These are phyloP conservation scores for Debaryomyces sp. DNA, from an alignment of 1,139 yeast species.

Conservation along the genomic window DNA sequence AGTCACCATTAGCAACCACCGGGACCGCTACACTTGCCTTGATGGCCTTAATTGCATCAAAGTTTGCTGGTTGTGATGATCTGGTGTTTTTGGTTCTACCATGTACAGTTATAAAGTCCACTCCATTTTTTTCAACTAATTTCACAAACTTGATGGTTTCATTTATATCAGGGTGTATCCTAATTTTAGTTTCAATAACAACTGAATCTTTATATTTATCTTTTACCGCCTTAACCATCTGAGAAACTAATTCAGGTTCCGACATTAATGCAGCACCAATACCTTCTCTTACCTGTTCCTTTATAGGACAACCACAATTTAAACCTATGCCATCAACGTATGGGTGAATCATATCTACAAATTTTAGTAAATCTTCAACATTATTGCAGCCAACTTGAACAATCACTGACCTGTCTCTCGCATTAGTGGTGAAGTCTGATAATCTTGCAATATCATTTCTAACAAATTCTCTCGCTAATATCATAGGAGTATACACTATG, in stretches of 20 bases:
- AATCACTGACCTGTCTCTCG: slow-evolving; percentile 66
- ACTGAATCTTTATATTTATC: slow-evolving; percentile 66
- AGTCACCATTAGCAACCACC: slow-evolving; percentile 95
- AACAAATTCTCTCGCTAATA: slow-evolving; percentile 91
- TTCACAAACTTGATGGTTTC: slow-evolving; percentile 76
- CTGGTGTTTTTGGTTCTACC: slow-evolving; percentile 88
- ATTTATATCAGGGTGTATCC: slow-evolving; percentile 76
- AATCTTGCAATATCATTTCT: slow-evolving; percentile 78
- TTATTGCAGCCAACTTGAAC: slow-evolving; percentile 94
- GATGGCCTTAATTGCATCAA: slow-evolving; percentile 75
- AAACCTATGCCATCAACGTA: slow-evolving; percentile 92
- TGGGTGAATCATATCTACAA: slow-evolving; percentile 87
- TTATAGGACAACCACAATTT: slow-evolving; percentile 97
- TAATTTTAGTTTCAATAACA: slow-evolving; percentile 85
- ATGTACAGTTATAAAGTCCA: slow-evolving; percentile 91
- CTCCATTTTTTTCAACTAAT: slow-evolving; percentile 82
- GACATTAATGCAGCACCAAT: slow-evolving; percentile 95
- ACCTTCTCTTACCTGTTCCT: slow-evolving; percentile 93
- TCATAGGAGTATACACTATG: slow-evolving; percentile 94
- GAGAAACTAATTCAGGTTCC: slow-evolving; percentile 76
- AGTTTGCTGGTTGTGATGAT: slow-evolving; percentile 78
- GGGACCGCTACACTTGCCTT: slow-evolving; percentile 69
- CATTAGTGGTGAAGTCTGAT: slow-evolving; percentile 83
- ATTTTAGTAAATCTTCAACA: slow-evolving; percentile 77
- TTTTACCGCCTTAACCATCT: slow-evolving; percentile 85